Evolutionary conservation across 2,329 filamentous ascomycete genomes (phyloP), one percentile per base, ranked within the genome.

Genomic region (Penicillium sp.): DNA sequence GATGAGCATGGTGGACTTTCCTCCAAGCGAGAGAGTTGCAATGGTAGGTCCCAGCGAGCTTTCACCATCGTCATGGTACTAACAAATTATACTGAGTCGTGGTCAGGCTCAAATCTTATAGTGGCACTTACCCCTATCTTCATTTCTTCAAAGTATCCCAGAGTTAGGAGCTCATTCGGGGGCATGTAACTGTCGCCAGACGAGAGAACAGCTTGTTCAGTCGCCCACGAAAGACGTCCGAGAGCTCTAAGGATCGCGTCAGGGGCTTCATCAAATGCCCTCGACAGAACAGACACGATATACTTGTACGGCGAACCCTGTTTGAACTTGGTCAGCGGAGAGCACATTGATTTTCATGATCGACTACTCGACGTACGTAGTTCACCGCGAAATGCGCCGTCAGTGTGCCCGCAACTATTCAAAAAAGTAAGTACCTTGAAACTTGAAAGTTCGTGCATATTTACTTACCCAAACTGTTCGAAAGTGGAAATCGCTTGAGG

Each of bases 1-100:
- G 31, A 82, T 59, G 3, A 59, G 63, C 80, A 83, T 83, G 0
- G 65, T 73, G 0, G 79, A 76, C 7, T 72, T 71, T 0, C 69
- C 71, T 3, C 80, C 80, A 0, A 83, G 67, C 0, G 76, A 80
- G 39, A 80, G 64, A 0, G 79, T 81, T 0, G 77, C 76, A 35
- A 83, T 80, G 0, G 75, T 78, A 0, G 78, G 76, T 0, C 80
- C 80, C 0, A 83, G 72, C 0, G 75, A 75, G 1, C 55, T 61
- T 62, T 83, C 80, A 18, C 80, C 80, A 45, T 83, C 80, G 56
- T 83, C 80, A 59, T 83, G 80, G 60, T 77, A 82, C 65, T 78
- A 12, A 22, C 8, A 19, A 3, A 25, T 31, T 2, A 19, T 16
- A 19, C 9, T 16, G 19, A 49, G 45, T 29, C 2, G 25, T 42